Evolutionary conservation across 805 yeast species (phyloP).

Genomic region (Cyberlindnera americana): DNA sequence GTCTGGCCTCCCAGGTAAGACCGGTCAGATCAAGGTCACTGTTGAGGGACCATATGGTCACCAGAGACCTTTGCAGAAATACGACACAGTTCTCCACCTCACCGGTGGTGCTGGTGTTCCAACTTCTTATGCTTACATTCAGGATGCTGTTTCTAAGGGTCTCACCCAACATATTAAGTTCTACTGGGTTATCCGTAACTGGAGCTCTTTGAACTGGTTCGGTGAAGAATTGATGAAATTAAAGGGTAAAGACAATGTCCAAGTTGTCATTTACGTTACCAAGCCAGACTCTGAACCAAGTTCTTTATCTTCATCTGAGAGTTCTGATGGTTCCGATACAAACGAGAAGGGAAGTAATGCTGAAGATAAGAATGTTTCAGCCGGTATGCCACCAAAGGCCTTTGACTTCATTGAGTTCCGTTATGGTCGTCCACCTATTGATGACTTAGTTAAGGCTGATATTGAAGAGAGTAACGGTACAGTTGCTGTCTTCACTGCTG

Average conservation of each 20-base stretch:
- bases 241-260: conserved; percentile 13
- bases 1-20: conserved; percentile 26
- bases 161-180: conserved; percentile 39
- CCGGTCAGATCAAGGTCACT: conserved; percentile 32
- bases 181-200: conserved; percentile 63
- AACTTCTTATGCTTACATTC: conserved; percentile 43
- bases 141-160: conserved; percentile 21
- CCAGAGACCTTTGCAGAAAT: conserved; percentile 32
- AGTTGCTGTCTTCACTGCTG: conserved; percentile 52
- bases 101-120: conserved; percentile 55
- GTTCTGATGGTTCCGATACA: conserved; percentile 7
- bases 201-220: conserved; percentile 50
- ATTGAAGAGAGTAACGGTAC: conserved; percentile 34
- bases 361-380: neutral
- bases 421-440: conserved; percentile 44
- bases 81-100: conserved; percentile 38
- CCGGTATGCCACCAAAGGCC: conserved; percentile 11
- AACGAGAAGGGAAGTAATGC: conserved; percentile 1
- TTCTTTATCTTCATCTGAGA: conserved; percentile 6
- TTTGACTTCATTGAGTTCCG: conserved; percentile 35
- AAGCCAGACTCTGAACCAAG: conserved; percentile 20
- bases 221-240: conserved; percentile 39
- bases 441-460: conserved; percentile 35
- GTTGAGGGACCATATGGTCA: conserved; percentile 69
- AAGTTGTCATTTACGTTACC: conserved; percentile 22